Evolutionary conservation across 1,139 yeast species (phyloP).

Genomic region (Saccharomyces pastorianus): DNA sequence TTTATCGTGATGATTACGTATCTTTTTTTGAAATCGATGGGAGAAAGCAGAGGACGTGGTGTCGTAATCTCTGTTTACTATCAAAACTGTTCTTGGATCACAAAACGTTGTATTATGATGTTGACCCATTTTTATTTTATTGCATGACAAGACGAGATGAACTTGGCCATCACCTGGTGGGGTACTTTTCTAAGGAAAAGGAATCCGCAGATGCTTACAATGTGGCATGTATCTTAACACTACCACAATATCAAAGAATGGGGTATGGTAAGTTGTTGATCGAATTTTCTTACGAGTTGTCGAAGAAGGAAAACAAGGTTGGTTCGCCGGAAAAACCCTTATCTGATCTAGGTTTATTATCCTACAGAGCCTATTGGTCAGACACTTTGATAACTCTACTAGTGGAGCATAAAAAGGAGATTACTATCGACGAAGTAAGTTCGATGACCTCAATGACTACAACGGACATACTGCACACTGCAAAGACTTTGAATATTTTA

Average conservation of each 20-base stretch:
- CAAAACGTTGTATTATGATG: conserved; percentile 91
- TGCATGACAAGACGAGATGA: conserved; percentile 88
- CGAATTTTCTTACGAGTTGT: conserved; percentile 85
- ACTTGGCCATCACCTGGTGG: conserved; percentile 89
- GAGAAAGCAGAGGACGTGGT: conserved; percentile 90
- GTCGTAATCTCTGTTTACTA: conserved; percentile 82
- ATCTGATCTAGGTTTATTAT: conserved; percentile 84
- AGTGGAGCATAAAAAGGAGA: conserved; percentile 60
- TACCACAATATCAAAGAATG: conserved; percentile 92
- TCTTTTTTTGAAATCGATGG: conserved; percentile 96
- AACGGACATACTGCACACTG: conserved; percentile 86
- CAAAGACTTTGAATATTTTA: conserved; percentile 82
- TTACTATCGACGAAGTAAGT: conserved; percentile 89
- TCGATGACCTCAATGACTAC: conserved; percentile 89
- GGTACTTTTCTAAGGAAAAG: conserved; percentile 93
- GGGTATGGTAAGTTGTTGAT: conserved; percentile 90
- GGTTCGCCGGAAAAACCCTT: conserved; percentile 98
- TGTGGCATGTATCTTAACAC: conserved; percentile 90
- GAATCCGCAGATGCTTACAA: conserved; percentile 94
- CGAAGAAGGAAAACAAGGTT: conserved; percentile 76
- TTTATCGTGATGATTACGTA: conserved; percentile 77
- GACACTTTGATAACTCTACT: conserved; percentile 72
- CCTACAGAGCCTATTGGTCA: conserved; percentile 95
- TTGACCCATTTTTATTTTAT: conserved; percentile 90
- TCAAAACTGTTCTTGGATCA: conserved; percentile 88